phyloP scores from a whole-genome alignment of 2,329 filamentous ascomycete genomes.

The Stenocarpella maydis region DNA sequence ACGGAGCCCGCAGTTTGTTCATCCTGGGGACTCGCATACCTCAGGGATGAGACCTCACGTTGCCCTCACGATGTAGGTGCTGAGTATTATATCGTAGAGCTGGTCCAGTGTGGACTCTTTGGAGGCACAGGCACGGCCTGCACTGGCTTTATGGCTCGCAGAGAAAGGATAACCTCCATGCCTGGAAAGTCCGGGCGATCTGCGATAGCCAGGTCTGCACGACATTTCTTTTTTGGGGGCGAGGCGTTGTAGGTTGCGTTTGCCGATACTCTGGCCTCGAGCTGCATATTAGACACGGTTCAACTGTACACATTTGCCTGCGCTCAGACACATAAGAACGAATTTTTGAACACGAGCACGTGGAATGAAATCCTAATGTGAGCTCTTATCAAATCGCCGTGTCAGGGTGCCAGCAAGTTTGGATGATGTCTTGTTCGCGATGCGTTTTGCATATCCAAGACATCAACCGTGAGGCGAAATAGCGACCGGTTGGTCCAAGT shows the following conservation, averaged over 20 bases:
- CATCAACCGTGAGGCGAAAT: background rate
- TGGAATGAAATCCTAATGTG: background rate
- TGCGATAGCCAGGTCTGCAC: background rate
- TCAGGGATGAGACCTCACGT: background rate
- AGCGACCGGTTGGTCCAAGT: background rate
- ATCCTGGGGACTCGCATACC: background rate
- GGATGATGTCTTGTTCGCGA: background rate
- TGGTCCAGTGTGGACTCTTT: background rate
- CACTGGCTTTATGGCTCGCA: slow-evolving; percentile 4
- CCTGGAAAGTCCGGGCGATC: background rate
- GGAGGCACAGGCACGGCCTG: background rate
- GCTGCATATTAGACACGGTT: slow-evolving; percentile 13
- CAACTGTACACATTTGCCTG: slow-evolving; percentile 28
- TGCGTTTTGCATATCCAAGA: background rate
- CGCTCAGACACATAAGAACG: slow-evolving; percentile 23
- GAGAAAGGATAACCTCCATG: background rate
- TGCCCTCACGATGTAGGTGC: background rate
- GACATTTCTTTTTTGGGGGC: slow-evolving; percentile 1
- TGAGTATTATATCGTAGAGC: background rate
- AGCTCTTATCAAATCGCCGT: too few relatives aligned
- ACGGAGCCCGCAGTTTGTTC: background rate
- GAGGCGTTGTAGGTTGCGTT: slow-evolving; percentile 29
- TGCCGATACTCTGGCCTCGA: slow-evolving; percentile 1
- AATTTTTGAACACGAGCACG: background rate
- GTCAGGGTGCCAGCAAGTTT: background rate